Percentiles rank a stretch among this genome's conserved stretches.
Evolutionary conservation across 192 early-diverging fungal genomes (phyloP).

Genomic region (Coemansia sp.): DNA sequence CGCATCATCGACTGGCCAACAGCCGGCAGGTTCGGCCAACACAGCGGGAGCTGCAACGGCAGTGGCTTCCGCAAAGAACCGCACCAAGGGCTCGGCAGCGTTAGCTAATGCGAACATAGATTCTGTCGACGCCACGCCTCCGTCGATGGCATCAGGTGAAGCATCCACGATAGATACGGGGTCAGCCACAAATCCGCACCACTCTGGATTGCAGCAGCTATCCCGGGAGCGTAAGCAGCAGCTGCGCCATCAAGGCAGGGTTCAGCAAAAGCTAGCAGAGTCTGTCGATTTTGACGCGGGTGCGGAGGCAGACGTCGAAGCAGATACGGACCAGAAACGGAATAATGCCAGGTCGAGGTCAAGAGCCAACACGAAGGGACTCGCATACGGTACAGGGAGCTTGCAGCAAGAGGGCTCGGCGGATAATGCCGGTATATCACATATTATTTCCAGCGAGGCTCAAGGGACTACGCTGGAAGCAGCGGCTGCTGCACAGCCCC

Average conservation of each 20-base stretch:
- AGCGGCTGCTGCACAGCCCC: not conserved
- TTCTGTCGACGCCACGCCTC: not conserved
- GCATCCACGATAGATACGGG: not conserved
- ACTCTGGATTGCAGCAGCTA: conserved; percentile 43
- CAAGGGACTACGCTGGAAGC: not conserved
- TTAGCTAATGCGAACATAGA: not conserved
- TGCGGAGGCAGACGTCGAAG: not conserved
- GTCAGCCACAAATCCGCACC: conserved; percentile 21
- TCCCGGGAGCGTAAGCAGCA: conserved; percentile 50
- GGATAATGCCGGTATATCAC: not conserved
- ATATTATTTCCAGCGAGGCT: not conserved
- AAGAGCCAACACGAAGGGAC: not conserved
- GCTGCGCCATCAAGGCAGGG: conserved; percentile 28
- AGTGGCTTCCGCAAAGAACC: not conserved
- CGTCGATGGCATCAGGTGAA: not conserved
- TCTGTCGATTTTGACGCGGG: not conserved
- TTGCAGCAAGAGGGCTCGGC: not conserved
- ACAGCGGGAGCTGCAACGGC: not conserved
- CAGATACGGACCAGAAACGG: not conserved
- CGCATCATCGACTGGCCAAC: not conserved
- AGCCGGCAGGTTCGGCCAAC: not conserved
- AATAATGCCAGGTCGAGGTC: not conserved
- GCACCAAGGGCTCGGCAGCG: not conserved
- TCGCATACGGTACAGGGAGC: not conserved
- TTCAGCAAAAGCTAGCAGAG: conserved; percentile 19